Conservation (phyloP, 179 eudicot species). For the Amaranthus tricolor region DNA sequence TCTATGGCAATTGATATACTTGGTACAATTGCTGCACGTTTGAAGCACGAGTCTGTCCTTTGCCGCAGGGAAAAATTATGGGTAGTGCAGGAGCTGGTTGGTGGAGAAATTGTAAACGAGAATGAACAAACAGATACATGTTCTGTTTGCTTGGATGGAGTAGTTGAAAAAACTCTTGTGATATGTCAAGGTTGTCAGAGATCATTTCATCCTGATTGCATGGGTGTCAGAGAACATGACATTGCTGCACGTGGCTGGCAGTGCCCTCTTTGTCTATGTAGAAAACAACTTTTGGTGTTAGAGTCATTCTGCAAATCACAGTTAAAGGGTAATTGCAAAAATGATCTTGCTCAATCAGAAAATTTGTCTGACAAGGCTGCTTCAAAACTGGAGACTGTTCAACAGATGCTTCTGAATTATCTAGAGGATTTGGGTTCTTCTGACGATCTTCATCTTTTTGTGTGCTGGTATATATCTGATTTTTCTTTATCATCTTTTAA, state of each 20-base stretch:
- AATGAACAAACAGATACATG: conserved; percentile 53
- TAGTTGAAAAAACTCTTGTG: conserved; percentile 47
- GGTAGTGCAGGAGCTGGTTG: conserved; percentile 62
- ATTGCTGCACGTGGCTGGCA: conserved; percentile 56
- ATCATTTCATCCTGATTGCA: conserved; percentile 78
- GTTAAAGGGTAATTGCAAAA: conserved; percentile 43
- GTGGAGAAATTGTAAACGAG: conserved; percentile 32
- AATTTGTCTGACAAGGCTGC: conserved; percentile 45
- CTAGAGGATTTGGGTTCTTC: conserved; percentile 70
- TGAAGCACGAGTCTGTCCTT: conserved; percentile 80
- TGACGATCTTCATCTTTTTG: conserved; percentile 78
- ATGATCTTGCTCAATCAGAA: conserved; percentile 27
- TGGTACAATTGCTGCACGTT: conserved; percentile 90
- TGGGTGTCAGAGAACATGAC: conserved; percentile 68
- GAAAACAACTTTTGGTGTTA: conserved; percentile 66
- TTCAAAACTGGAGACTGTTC: conserved; percentile 69
- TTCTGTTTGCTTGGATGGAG: conserved; percentile 65
- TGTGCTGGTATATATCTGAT: conserved; percentile 62
- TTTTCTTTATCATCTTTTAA: neutral
- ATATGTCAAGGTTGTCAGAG: conserved; percentile 84
- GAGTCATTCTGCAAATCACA: conserved; percentile 67
- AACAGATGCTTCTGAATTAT: conserved; percentile 90
- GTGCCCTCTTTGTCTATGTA: conserved; percentile 71
- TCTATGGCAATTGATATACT: conserved; percentile 90
- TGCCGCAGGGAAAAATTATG: conserved; percentile 65